These are phyloP conservation scores for Boletus pseudopeckii DNA, from an alignment of 768 basidiomycete genomes.

Conservation along the genomic window DNA sequence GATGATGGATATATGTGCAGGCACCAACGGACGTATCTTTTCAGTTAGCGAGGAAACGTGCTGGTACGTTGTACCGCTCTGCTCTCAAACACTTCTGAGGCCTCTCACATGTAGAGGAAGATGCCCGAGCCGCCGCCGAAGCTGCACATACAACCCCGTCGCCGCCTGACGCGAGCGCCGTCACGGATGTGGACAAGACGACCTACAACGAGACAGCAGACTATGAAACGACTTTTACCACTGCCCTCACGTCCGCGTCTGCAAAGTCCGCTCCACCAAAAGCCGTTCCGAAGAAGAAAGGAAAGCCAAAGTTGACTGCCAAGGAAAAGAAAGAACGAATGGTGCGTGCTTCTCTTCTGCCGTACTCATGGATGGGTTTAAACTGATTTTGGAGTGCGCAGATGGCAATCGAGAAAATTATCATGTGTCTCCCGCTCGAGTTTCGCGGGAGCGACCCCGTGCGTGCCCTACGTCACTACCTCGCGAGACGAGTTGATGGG, in stretches of 20 bases:
- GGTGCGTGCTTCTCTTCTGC: conserved; percentile 39
- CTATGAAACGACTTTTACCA: conserved; percentile 35
- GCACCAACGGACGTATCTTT: conserved; percentile 63
- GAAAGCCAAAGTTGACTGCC: conserved; percentile 64
- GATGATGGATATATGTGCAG: conserved; percentile 30
- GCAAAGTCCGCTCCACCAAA: conserved; percentile 41
- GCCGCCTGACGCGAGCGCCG: conserved; percentile 12
- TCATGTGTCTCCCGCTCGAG: conserved; percentile 79
- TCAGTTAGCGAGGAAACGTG: conserved; percentile 52
- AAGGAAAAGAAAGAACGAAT: conserved; percentile 84
- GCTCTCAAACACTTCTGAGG: neutral
- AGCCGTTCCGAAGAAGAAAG: conserved; percentile 44
- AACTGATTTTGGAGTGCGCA: conserved; percentile 16
- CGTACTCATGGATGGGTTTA: too few species aligned
- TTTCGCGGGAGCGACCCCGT: conserved; percentile 89
- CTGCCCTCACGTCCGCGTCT: conserved; percentile 26
- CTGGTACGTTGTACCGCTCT: conserved; percentile 40
- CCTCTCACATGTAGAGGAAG: conserved; percentile 46
- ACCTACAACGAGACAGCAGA: conserved; percentile 29
- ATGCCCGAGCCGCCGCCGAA: conserved; percentile 50
- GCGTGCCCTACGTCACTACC: conserved; percentile 26
- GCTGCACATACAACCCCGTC: conserved; percentile 45
- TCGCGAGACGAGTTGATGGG: neutral
- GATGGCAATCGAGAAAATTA: conserved; percentile 65
- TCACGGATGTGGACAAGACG: conserved; percentile 31